Conservation (phyloP, 768 basidiomycete genomes). For the Naganishia kalamii region DNA sequence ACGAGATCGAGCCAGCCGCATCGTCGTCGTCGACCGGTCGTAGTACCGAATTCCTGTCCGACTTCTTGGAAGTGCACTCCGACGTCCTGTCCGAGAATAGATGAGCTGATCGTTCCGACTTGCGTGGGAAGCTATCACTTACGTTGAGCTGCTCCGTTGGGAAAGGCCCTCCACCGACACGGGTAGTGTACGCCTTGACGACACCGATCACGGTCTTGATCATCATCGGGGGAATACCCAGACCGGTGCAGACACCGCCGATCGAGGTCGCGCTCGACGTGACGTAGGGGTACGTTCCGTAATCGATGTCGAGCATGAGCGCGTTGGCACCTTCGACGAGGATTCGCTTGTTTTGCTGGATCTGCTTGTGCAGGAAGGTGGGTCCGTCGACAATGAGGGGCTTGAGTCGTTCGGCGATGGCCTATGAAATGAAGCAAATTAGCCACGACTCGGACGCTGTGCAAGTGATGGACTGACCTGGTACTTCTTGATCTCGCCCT, state of each 20-base stretch:
- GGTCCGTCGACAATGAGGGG: constrained; percentile 89
- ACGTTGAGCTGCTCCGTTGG: constrained; percentile 91
- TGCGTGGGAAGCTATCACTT: constrained; percentile 34
- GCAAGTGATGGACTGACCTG: constrained; percentile 53
- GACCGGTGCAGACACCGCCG: constrained; percentile 92
- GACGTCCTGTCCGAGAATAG: constrained; percentile 53
- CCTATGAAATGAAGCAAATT: constrained; percentile 49
- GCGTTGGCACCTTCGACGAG: constrained; percentile 98
- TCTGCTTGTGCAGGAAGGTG: constrained; percentile 71
- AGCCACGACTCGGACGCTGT: neutral
- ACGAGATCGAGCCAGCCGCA: constrained; percentile 98
- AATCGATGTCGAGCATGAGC: constrained; percentile 95
- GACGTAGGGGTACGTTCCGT: constrained; percentile 95
- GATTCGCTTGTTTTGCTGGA: constrained; percentile 67
- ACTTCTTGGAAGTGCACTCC: constrained; percentile 89
- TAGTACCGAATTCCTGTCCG: constrained; percentile 82
- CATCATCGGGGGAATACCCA: constrained; percentile 87
- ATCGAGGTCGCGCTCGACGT: constrained; percentile 89
- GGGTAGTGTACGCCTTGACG: constrained; percentile 94
- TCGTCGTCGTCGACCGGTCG: constrained; percentile 84
- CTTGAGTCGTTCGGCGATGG: constrained; percentile 70
- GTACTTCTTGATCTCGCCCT: constrained; percentile 88
- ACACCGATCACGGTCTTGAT: constrained; percentile 87
- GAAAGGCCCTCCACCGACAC: constrained; percentile 98
- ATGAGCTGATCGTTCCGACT: neutral